Conservation (phyloP, 2,329 filamentous ascomycete species). For the Sordariomycetes sp. region DNA sequence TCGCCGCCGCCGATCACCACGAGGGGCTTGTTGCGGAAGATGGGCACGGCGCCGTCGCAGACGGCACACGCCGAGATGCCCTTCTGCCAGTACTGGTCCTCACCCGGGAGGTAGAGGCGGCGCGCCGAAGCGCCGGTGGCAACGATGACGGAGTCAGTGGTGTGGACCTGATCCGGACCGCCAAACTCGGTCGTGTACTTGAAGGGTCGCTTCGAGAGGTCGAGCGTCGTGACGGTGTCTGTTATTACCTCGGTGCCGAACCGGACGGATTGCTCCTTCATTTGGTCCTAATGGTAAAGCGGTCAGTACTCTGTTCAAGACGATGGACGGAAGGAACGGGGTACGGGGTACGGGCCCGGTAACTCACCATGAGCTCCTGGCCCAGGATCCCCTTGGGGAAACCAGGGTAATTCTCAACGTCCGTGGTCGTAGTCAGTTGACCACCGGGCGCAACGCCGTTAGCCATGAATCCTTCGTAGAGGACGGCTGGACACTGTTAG, state of each 20-base stretch:
- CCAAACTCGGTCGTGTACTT: slow-evolving; percentile 86
- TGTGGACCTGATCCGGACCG: slow-evolving; percentile 67
- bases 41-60: slow-evolving; percentile 91
- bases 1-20: slow-evolving; percentile 95
- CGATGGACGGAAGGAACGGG: not conserved
- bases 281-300: slow-evolving; percentile 48
- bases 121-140: slow-evolving; percentile 90
- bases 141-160: slow-evolving; percentile 84
- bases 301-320: not conserved
- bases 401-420: slow-evolving; percentile 95
- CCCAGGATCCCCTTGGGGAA: slow-evolving; percentile 87
- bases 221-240: slow-evolving; percentile 82
- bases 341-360: not conserved
- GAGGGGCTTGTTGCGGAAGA: slow-evolving; percentile 92
- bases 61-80: slow-evolving; percentile 95
- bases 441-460: slow-evolving; percentile 93
- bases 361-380: slow-evolving; percentile 63
- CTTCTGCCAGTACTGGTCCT: slow-evolving; percentile 95
- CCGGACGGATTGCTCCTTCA: slow-evolving; percentile 80
- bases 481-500: slow-evolving; percentile 41
- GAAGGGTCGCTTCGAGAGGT: slow-evolving; percentile 76
- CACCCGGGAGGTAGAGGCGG: slow-evolving; percentile 69
- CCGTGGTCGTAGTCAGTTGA: slow-evolving; percentile 95
- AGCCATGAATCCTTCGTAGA: slow-evolving; percentile 97
- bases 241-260: slow-evolving; percentile 90